A percentile compares a stretch with the other conserved stretches of the same genome.
These are phyloP conservation scores for Chimonanthus salicifolius DNA, from an alignment of 164 flowering plant genomes.

Conservation along the genomic window DNA sequence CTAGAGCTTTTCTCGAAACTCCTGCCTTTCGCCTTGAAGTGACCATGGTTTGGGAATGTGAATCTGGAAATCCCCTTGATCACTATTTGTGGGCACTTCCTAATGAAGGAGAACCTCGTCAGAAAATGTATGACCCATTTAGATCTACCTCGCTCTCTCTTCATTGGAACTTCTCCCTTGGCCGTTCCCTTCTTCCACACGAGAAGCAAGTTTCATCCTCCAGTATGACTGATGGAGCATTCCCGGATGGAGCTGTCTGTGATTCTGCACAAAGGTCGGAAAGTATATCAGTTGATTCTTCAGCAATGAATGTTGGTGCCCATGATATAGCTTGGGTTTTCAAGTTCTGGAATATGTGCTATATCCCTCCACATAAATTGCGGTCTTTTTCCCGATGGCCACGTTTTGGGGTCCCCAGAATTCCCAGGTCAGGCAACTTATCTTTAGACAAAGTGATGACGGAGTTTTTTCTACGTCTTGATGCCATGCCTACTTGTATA, in stretches of 20 bases:
- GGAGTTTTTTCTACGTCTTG: conserved; percentile 85
- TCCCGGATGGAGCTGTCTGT: conserved; percentile 30
- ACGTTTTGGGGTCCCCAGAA: conserved; percentile 87
- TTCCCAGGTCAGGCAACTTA: conserved; percentile 87
- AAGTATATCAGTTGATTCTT: conserved; percentile 29
- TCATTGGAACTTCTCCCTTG: conserved; percentile 76
- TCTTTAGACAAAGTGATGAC: conserved; percentile 96
- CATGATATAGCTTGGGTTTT: conserved; percentile 96
- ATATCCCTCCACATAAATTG: conserved; percentile 87
- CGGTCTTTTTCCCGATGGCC: conserved; percentile 92
- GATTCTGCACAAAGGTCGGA: conserved; percentile 28
- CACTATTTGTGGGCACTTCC: conserved; percentile 91
- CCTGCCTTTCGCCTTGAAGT: conserved; percentile 79
- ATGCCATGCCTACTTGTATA: conserved; percentile 69
- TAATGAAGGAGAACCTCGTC: conserved; percentile 66
- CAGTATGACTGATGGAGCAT: conserved; percentile 15
- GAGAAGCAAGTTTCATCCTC: conserved; percentile 38
- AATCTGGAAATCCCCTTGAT: conserved; percentile 81
- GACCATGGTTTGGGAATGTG: conserved; percentile 96
- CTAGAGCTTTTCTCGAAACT: conserved; percentile 62
- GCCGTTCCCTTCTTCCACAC: conserved; percentile 39
- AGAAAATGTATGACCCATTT: conserved; percentile 82
- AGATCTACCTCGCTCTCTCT: conserved; percentile 92
- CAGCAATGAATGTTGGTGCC: conserved; percentile 69
- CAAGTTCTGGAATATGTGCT: conserved; percentile 78